Base-by-base conservation (phyloP, 768 basidiomycete genomes). In the Suillus luteus region DNA sequence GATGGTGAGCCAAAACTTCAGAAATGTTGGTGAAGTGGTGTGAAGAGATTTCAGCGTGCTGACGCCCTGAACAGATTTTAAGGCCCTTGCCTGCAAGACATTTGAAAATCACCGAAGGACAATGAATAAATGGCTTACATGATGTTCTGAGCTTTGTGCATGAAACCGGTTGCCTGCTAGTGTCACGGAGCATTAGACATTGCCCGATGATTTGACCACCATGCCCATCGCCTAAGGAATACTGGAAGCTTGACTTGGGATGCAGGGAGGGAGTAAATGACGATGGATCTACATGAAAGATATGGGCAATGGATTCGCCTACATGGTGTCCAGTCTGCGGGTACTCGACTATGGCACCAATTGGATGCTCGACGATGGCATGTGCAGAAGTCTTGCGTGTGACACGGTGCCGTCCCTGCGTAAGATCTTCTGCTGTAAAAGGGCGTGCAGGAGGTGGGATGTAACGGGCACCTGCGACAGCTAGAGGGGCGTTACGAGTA, bases 231-330 rank as follows among this genome's bases (percentile, higher is more conserved):
- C 46, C 57, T 14, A 58, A 41, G 17, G 37, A 58, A n/a, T 58
- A 40, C 27, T 58, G 57, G 37, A 40, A 58, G 17, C 27, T 38
- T 58, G 57, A 40, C 57, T 58, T 12, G 14, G 57, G 57, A 58
- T 6, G 35, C 5, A 40, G 37, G 10, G 17, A 58, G 0, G 40
- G 24, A 24, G 46, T 48, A 24, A 31, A 31, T 31, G 31, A 31
- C 3, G 46, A 11, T 14, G 22, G 57, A 58, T 58, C 19, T 4
- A 58, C 27, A 27, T 58, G 37, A 17, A 58, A 58, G 37, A 58
- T 40, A 17, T 58, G 37, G 19, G 57, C 19, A 3, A 58, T 4
- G 4, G 37, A 38, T 38, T 37, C 37, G 5, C 27, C 17, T 7
- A 2, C 41, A 58, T 22, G 37, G 22, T 58, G 22, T 38, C 57